Conservation (phyloP, 1,139 yeast genomes). For the Candida dubliniensis region DNA sequence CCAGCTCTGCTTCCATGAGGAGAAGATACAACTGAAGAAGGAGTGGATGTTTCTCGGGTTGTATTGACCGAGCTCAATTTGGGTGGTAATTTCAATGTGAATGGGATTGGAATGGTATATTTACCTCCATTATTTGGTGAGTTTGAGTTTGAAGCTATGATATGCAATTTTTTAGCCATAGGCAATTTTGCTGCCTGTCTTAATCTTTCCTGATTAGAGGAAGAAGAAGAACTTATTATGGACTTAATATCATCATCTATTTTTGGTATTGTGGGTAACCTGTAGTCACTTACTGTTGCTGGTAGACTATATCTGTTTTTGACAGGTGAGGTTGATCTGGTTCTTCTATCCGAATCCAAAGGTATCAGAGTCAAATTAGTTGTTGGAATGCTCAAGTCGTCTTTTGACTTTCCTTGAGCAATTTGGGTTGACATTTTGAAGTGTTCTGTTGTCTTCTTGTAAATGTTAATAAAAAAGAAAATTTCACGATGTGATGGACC, state of each 20-base stretch:
- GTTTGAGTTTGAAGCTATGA: conserved; percentile 18
- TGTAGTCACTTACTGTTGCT: conserved; percentile 23
- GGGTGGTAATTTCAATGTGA: conserved; percentile 45
- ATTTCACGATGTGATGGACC: too few relatives aligned
- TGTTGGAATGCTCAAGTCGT: conserved; percentile 19
- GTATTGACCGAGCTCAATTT: conserved; percentile 33
- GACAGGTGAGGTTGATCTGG: conserved; percentile 34
- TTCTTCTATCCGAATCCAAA: conserved; percentile 19
- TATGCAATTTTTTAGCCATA: conserved; percentile 37
- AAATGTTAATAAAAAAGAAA: not conserved
- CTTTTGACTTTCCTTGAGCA: conserved; percentile 18
- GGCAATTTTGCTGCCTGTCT: conserved; percentile 38
- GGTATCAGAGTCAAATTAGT: not conserved
- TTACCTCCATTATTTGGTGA: conserved; percentile 21
- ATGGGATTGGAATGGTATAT: conserved; percentile 47
- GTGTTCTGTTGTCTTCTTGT: not conserved
- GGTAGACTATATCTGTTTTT: conserved; percentile 29
- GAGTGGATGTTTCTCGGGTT: conserved; percentile 1
- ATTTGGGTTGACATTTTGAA: not conserved
- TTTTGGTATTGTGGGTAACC: conserved; percentile 24
- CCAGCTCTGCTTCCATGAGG: conserved; percentile 5
- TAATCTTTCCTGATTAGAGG: conserved; percentile 27
- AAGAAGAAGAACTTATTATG: conserved; percentile 13
- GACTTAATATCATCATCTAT: conserved; percentile 24
- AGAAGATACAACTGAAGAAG: conserved; percentile 17